A percentile compares a stretch with the other conserved stretches of the same genome.
Evolutionary conservation across 2,329 filamentous ascomycete genomes (phyloP).

Genomic region (Rachicladosporium sp.): DNA sequence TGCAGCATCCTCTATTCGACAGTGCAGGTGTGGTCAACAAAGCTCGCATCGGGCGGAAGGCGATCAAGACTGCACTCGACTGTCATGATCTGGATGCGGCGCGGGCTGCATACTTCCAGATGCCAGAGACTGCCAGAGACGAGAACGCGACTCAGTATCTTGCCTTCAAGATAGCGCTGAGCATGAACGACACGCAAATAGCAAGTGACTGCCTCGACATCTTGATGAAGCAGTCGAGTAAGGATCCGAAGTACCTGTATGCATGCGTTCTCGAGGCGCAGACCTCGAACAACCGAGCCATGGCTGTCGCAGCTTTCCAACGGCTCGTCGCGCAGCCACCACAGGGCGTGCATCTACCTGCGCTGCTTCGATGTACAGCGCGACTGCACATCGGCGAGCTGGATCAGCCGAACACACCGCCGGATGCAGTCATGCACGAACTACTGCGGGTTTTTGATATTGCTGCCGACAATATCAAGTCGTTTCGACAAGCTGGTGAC

Average conservation of each 20-base stretch:
- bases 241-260: conserved; percentile 55
- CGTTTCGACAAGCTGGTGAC: conserved; percentile 23
- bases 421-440: conserved; percentile 28
- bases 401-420: conserved; percentile 18
- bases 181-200: conserved; percentile 26
- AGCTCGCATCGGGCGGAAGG: conserved; percentile 53
- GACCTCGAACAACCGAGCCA: conserved; percentile 46
- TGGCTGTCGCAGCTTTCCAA: conserved; percentile 48
- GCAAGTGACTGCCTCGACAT: conserved; percentile 50
- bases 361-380: conserved; percentile 48
- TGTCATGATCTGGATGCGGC: conserved; percentile 44
- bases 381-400: conserved; percentile 35
- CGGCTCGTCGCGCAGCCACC: conserved; percentile 46
- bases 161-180: conserved; percentile 18
- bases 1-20: conserved; percentile 54
- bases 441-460: conserved; percentile 45
- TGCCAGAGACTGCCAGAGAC: conserved; percentile 33
- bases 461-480: conserved; percentile 34
- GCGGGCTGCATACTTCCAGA: conserved; percentile 42
- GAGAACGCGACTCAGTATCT: conserved; percentile 17
- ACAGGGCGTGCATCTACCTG: conserved; percentile 45
- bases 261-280: conserved; percentile 72
- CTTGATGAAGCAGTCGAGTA: conserved; percentile 42
- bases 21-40: conserved; percentile 53
- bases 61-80: conserved; percentile 57